Conservation (phyloP, 1,139 yeast genomes). For the Groenewaldozyma sp. region DNA sequence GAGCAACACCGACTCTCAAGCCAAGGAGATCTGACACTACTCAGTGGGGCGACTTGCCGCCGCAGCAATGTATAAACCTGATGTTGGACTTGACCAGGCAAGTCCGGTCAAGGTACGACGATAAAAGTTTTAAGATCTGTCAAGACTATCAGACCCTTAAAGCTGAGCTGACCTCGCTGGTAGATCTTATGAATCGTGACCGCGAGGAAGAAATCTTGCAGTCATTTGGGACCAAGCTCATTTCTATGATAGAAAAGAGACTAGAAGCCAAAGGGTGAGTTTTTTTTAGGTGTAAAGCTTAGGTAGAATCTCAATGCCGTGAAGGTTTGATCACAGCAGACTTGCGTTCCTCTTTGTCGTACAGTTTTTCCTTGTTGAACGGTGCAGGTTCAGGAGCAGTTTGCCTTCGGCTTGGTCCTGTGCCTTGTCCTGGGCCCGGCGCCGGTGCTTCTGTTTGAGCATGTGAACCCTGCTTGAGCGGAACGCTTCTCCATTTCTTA, state of each 20-base stretch:
- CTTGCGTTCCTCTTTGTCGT: background rate
- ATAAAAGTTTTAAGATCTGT: background rate
- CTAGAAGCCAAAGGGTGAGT: background rate
- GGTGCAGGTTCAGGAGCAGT: no score
- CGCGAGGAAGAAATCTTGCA: background rate
- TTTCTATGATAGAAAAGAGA: conserved; percentile 12
- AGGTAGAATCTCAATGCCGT: no score
- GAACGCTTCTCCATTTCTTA: conserved; percentile 47
- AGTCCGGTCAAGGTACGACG: background rate
- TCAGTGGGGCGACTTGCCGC: background rate
- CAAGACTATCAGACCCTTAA: background rate
- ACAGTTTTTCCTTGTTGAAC: no score
- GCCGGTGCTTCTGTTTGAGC: no score
- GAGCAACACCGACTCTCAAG: background rate
- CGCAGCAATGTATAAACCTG: background rate
- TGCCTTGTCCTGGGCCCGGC: no score
- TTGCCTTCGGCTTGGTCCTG: no score
- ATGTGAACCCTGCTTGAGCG: no score
- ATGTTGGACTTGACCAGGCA: background rate
- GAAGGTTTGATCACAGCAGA: background rate
- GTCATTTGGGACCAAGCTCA: conserved; percentile 18
- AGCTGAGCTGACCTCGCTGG: background rate
- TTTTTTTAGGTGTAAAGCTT: no score
- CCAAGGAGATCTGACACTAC: background rate
- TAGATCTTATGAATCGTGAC: background rate